Conservation (phyloP, 352 stramenopile species). For the Plasmopara viticola region DNA sequence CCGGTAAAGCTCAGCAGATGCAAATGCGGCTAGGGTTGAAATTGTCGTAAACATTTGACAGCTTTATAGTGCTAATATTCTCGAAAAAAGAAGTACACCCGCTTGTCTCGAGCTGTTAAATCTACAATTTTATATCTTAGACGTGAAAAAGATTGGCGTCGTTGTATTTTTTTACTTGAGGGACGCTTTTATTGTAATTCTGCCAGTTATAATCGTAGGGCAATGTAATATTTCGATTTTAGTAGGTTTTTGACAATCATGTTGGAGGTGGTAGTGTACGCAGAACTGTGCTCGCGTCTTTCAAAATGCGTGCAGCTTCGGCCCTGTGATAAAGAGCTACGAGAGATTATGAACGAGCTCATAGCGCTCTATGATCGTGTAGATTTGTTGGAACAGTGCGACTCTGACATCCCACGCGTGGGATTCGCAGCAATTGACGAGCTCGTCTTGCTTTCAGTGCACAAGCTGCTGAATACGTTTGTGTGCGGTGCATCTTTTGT, state of each 20-base stretch:
- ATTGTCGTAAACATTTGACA: too few relatives aligned
- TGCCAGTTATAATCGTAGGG: too few relatives aligned
- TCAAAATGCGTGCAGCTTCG: conserved; percentile 48
- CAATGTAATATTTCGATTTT: too few relatives aligned
- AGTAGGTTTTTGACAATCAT: conserved; percentile 12
- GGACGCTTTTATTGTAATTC: too few relatives aligned
- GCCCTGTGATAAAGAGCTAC: conserved; percentile 18
- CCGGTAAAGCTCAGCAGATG: too few relatives aligned
- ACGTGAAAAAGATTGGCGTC: too few relatives aligned
- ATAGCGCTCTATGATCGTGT: conserved; percentile 26
- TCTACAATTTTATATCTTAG: too few relatives aligned
- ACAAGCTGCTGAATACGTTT: conserved; percentile 44
- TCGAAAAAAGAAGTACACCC: too few relatives aligned
- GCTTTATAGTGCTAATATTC: too few relatives aligned
- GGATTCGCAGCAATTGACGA: conserved; percentile 46
- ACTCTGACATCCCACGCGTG: conserved; percentile 7
- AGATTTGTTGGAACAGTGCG: neutral
- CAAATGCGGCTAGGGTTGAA: too few relatives aligned
- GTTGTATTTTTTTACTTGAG: too few relatives aligned
- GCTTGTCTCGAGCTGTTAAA: too few relatives aligned
- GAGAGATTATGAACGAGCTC: conserved; percentile 25
- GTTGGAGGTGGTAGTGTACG: conserved; percentile 32
- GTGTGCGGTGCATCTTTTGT: conserved; percentile 8
- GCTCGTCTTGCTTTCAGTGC: conserved; percentile 54
- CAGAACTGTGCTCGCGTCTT: conserved; percentile 61